A percentile compares a stretch with the other conserved stretches of the same genome.
Conservation (phyloP, 2,329 filamentous ascomycete genomes). For the Aspergillus phoenicis region DNA sequence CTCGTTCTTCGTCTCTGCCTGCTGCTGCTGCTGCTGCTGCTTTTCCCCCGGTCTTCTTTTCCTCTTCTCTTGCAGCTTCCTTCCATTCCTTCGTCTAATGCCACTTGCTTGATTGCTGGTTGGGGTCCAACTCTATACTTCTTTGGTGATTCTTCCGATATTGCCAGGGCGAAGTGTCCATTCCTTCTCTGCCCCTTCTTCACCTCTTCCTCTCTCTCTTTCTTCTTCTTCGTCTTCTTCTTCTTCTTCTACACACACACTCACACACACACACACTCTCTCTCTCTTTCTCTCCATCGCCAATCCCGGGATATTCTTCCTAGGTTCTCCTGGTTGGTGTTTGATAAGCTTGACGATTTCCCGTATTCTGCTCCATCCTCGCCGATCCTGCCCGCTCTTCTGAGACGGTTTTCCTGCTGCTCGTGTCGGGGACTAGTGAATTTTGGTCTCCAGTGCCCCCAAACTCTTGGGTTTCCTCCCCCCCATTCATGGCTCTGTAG, state of each 20-base stretch:
- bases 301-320: constrained; percentile 4
- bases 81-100: constrained; percentile 3
- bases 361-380: constrained; percentile 7
- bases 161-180: background rate
- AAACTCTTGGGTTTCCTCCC: background rate
- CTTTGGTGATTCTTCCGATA: background rate
- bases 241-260: background rate
- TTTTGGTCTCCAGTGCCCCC: background rate
- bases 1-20: no score
- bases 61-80: constrained; percentile 8
- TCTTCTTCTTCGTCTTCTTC: background rate
- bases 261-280: background rate
- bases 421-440: background rate
- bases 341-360: constrained; percentile 12
- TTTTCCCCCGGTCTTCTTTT: constrained; percentile 8
- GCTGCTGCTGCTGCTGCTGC: background rate
- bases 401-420: background rate
- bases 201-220: background rate
- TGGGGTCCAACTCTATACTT: background rate
- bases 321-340: constrained; percentile 4
- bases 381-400: background rate
- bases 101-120: background rate
- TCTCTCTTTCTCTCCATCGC: constrained; percentile 12
- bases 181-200: background rate
- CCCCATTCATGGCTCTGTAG: background rate